phyloP scores from a whole-genome alignment of 129 eudicot species.

The Flaveria linearis region DNA sequence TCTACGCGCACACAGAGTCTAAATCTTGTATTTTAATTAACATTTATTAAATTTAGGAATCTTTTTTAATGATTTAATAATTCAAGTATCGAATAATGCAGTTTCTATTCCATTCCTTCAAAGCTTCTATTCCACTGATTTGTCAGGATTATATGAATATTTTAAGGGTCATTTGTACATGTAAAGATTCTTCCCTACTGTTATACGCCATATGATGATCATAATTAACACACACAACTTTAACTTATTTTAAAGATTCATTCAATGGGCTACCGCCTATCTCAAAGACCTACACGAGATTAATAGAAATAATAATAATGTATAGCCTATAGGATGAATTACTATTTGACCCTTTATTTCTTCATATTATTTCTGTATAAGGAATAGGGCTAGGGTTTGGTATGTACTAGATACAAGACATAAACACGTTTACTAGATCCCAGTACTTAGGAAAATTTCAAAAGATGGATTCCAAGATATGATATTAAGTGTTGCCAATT shows the following conservation, averaged over 20 bases:
- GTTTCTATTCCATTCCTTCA: constrained; percentile 51
- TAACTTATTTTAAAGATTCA: not conserved
- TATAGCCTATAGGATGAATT: not conserved
- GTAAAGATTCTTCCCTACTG: constrained; percentile 39
- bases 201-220: constrained; percentile 32
- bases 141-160: constrained; percentile 40
- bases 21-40: constrained; percentile 31
- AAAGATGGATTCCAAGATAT: too few relatives aligned
- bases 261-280: constrained; percentile 13
- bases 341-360: not conserved
- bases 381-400: too few relatives aligned
- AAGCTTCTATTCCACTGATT: constrained; percentile 49
- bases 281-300: constrained; percentile 7
- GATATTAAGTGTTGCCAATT: too few relatives aligned
- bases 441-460: too few relatives aligned
- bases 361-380: not conserved
- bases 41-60: constrained; percentile 8
- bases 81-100: constrained; percentile 40
- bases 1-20: constrained; percentile 36
- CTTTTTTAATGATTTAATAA: constrained; percentile 22
- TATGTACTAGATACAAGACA: too few relatives aligned
- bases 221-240: not conserved
- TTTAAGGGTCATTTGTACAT: constrained; percentile 34
- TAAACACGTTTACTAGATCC: too few relatives aligned
- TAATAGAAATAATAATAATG: not conserved